Evolutionary conservation across 1,284 basidiomycete species (phyloP), one percentile per base, ranked within the genome.

Genomic region (Moesziomyces sp.): DNA sequence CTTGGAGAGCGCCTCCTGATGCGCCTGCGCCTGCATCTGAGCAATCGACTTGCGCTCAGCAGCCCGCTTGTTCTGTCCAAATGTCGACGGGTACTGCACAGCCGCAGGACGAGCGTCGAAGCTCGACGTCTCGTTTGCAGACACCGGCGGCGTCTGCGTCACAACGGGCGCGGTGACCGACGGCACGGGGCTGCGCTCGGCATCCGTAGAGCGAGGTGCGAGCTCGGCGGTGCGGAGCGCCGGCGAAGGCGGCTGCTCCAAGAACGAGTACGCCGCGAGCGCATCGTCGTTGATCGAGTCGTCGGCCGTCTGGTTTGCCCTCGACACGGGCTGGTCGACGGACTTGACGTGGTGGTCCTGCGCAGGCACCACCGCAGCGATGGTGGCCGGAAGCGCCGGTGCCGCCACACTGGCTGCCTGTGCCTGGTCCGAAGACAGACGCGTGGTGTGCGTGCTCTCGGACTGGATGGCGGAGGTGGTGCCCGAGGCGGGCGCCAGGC

Each of bases 221-320:
- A 63, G 19, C 26, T 61, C 58, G 44, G 63, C 51, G 52, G 55
- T 64, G 30, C 47, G 40, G 13, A 67, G 40, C 11, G 52, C 68
- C 1, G 79, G 79, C 14, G 79, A 81, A 21, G 78, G 71, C 40
- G 79, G 79, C 50, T 79, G 61, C 38, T 79, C 78, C 46, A 81
- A 57, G 71, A 68, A 81, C 1, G 79, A 74, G 57, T 81, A 81
- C 10, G 78, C 79, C 14, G 79, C 79, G 3, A 78, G 55, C 16
- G 79, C 79, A 46, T 81, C 78, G 30, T 74, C 72, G 47, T 71
- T 68, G 58, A 74, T 71, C 47, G 57, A 65, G 45, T 74, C 75
- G 33, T 69, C 64, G n/a, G 54, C 59, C 10, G 52, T 52, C 38
- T 52, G 38, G 28, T 48, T 54, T 10, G 26, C 26, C 46, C 50